These are phyloP conservation scores for Sanghuangporus weigelae DNA, from an alignment of 1,284 basidiomycete genomes.

Conservation along the genomic window DNA sequence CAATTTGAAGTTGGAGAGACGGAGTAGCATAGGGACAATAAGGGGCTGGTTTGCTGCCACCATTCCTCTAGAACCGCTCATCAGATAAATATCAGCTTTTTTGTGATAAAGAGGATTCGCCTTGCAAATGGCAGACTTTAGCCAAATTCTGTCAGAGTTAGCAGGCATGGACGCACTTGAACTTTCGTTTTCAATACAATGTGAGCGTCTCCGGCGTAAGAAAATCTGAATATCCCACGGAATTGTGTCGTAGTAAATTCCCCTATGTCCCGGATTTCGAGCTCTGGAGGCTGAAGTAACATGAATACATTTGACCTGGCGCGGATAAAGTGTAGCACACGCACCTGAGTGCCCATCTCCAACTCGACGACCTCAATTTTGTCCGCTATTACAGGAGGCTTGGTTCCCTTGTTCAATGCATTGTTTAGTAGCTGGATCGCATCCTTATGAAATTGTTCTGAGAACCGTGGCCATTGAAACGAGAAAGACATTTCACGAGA, in stretches of 20 bases:
- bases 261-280: conserved; percentile 97
- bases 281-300: conserved; percentile 77
- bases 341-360: conserved; percentile 94
- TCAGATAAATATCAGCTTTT: conserved; percentile 75
- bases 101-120: conserved; percentile 95
- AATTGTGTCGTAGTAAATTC: conserved; percentile 96
- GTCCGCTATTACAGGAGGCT: conserved; percentile 97
- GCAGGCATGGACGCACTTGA: conserved; percentile 52
- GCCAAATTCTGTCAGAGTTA: background rate
- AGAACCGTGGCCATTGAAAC: conserved; percentile 97
- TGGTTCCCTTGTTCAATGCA: conserved; percentile 95
- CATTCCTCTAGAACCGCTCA: conserved; percentile 75
- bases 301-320: background rate
- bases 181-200: conserved; percentile 96
- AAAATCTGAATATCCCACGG: conserved; percentile 93
- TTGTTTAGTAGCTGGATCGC: conserved; percentile 92
- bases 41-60: conserved; percentile 90
- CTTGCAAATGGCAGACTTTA: conserved; percentile 36
- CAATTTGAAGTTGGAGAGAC: conserved; percentile 91
- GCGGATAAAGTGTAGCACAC: conserved; percentile 23
- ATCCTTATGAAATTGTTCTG: conserved; percentile 89
- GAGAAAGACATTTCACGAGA: conserved; percentile 80
- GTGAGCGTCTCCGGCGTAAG: conserved; percentile 94
- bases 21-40: conserved; percentile 96
- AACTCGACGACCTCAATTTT: conserved; percentile 96